A percentile compares a stretch with the other conserved stretches of the same genome.
Evolutionary conservation across 2,329 filamentous ascomycete genomes (phyloP).

Genomic region (Hypoxylon sp.): DNA sequence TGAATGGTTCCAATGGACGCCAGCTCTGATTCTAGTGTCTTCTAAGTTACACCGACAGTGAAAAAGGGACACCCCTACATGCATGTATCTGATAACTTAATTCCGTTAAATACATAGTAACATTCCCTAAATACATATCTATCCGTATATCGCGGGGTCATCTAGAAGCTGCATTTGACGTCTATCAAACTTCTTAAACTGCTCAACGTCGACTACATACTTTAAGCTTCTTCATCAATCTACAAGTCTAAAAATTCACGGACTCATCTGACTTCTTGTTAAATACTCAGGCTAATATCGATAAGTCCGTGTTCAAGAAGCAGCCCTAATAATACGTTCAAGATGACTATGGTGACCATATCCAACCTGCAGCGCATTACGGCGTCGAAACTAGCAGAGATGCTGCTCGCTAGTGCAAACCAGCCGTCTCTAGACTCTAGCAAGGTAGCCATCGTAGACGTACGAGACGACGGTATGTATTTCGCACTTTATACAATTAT

Average conservation of each 20-base stretch:
- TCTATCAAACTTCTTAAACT: neutral
- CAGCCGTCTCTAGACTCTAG: constrained; percentile 54
- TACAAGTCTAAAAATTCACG: neutral
- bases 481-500: neutral
- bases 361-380: constrained; percentile 76
- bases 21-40: too few species aligned
- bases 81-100: neutral
- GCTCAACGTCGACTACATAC: neutral
- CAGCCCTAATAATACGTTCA: neutral
- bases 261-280: neutral
- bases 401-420: constrained; percentile 69
- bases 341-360: constrained; percentile 61
- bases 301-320: neutral
- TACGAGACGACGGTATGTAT: constrained; percentile 81
- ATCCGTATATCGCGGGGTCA: constrained; percentile 19
- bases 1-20: too few species aligned
- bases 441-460: constrained; percentile 84
- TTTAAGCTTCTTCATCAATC: constrained; percentile 9
- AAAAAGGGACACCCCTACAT: neutral
- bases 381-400: constrained; percentile 76
- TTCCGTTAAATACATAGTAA: neutral
- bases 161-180: neutral
- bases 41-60: neutral
- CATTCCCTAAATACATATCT: constrained; percentile 1
- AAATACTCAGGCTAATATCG: neutral